Evolutionary conservation across 192 early-diverging fungal species (phyloP), one percentile per base, ranked within the genome.

Genomic region (Coemansia sp.): DNA sequence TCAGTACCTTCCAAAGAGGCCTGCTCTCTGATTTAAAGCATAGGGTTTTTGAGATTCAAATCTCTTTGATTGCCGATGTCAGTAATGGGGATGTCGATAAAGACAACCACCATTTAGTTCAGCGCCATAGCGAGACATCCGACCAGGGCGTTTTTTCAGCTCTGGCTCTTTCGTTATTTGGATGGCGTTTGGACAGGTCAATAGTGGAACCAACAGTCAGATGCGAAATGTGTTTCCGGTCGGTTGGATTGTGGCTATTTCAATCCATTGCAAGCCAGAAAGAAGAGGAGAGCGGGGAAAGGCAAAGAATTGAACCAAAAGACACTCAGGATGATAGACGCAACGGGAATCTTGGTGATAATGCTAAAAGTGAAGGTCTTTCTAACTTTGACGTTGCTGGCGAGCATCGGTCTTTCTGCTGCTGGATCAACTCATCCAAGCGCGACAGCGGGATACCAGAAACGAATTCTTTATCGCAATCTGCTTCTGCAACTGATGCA

Each of bases 361-460:
- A 26, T 26, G 26, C 26, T 26, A 19, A 41, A 16, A 19, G 15
- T 36, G 61, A n/a, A 11, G 7, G 40, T 5, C 12, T 36, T 5
- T 70, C 13, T 8, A 39, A 55, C 32, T 82, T 85, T 45, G 60
- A 78, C 55, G 76, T 56, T 21, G 67, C 63, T 5, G 60, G 62
- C 16, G 84, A 85, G 59, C 84, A 85, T 42, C 65, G 84, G 10
- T 19, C 73, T 9, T 85, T 79, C 57, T 85, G 84, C 76, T 85
- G 81, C 64, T 85, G 84, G 84, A 65, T 60, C 6, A 58, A 72
- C 22, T 73, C 76, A 4, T 45, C 67, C 4, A 61, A 61, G 13
- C 39, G 47, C 19, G 22, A 22, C 39, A 62, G 45, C 39, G 39
- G 4, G n/a, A 13, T 1, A 40, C 16, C 15, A 13, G 57, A 56